Conservation (phyloP, 2,329 filamentous ascomycete genomes). For the Teratosphaeria pseudoeucalypti region DNA sequence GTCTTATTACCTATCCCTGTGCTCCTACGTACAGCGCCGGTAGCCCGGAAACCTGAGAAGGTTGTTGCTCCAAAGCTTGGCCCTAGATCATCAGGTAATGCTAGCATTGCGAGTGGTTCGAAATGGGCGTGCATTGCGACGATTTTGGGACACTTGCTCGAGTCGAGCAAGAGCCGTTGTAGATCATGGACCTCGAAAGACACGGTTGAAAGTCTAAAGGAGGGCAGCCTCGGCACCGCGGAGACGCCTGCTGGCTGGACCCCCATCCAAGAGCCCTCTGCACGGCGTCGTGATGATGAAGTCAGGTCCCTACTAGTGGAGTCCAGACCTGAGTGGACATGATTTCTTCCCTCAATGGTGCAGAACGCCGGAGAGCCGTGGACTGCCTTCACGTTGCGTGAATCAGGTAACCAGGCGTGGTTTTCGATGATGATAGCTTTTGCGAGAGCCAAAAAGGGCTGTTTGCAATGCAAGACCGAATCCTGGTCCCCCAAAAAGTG, state of each 20-base stretch:
- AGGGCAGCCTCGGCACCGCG: not conserved
- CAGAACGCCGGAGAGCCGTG: no score
- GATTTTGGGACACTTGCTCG: not conserved
- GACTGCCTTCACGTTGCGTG: no score
- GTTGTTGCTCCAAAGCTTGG: not conserved
- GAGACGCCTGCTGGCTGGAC: not conserved
- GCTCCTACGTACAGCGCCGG: not conserved
- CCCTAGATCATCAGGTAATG: not conserved
- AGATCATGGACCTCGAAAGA: not conserved
- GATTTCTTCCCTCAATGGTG: no score
- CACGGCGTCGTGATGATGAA: no score
- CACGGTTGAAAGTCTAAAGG: not conserved
- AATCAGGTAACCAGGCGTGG: no score
- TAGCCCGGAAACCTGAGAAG: not conserved
- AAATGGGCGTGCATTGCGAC: not conserved
- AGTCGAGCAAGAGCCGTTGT: not conserved
- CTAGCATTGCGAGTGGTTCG: not conserved
- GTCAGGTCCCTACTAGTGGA: no score
- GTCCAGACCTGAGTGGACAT: no score
- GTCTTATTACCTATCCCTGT: not conserved
- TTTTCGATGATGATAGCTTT: no score
- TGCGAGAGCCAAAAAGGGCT: no score
- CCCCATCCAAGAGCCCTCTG: no score
- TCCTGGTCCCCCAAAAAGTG: not conserved
- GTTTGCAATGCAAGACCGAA: no score